Percentiles rank a stretch among this genome's conserved stretches.
phyloP scores from a whole-genome alignment of 108 stramenopile genomes.

The Cylindrotheca closterium region DNA sequence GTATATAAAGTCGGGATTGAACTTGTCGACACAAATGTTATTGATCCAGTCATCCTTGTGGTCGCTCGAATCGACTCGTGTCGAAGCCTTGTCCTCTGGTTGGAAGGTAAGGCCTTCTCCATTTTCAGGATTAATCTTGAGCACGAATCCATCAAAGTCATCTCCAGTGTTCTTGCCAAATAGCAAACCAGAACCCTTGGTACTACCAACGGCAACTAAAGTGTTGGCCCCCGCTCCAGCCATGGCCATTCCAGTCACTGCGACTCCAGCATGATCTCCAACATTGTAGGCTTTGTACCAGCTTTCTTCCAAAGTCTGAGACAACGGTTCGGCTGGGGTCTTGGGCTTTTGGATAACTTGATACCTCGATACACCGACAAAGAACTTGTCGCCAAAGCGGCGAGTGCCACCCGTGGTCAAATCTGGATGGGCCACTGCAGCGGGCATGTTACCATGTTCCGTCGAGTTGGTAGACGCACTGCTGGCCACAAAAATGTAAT shows the following conservation, averaged over 20 bases:
- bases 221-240: slow-evolving; percentile 12
- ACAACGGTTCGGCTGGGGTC: neutral
- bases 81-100: slow-evolving; percentile 3
- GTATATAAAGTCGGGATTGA: slow-evolving; percentile 30
- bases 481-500: slow-evolving; percentile 23
- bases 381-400: slow-evolving; percentile 19
- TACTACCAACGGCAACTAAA: slow-evolving; percentile 44
- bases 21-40: slow-evolving; percentile 29
- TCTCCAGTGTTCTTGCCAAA: slow-evolving; percentile 15
- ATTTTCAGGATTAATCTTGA: slow-evolving; percentile 32
- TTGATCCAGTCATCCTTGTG: slow-evolving; percentile 31
- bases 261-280: slow-evolving; percentile 4
- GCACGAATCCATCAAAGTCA: slow-evolving; percentile 46
- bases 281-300: slow-evolving; percentile 1
- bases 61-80: slow-evolving; percentile 27
- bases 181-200: slow-evolving; percentile 19
- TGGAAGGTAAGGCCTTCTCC: neutral
- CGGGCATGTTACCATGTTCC: neutral
- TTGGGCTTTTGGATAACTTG: slow-evolving; percentile 2
- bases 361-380: slow-evolving; percentile 7
- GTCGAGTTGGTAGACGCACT: slow-evolving; percentile 3
- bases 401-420: slow-evolving; percentile 13
- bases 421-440: slow-evolving; percentile 5
- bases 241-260: slow-evolving; percentile 19
- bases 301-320: neutral